Evolutionary conservation across 352 stramenopile genomes (phyloP).

Genomic region (Sclerospora graminicola): DNA sequence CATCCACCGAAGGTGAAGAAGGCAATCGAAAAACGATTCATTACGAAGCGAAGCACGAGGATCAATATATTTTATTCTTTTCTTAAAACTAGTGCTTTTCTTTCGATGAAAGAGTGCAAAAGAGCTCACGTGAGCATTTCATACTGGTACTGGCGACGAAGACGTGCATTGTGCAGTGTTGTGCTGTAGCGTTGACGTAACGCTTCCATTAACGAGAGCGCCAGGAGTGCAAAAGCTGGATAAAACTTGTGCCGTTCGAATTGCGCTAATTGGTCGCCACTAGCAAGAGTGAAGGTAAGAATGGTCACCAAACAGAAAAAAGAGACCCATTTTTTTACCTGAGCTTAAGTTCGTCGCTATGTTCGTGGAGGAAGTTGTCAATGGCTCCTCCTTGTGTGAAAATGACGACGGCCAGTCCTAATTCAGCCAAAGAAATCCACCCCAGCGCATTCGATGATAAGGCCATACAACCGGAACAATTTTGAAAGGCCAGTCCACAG

Average conservation of each 20-base stretch:
- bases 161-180: slow-evolving; percentile 34
- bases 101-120: neutral
- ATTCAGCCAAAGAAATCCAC: slow-evolving; percentile 52
- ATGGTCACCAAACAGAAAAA: neutral
- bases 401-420: slow-evolving; percentile 65
- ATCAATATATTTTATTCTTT: slow-evolving; percentile 5
- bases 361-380: slow-evolving; percentile 55
- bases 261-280: slow-evolving; percentile 30
- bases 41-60: neutral
- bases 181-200: slow-evolving; percentile 70
- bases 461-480: slow-evolving; percentile 37
- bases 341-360: slow-evolving; percentile 56
- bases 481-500: slow-evolving; percentile 41
- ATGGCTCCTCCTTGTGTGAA: slow-evolving; percentile 57
- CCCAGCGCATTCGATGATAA: slow-evolving; percentile 48
- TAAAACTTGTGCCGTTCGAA: slow-evolving; percentile 68
- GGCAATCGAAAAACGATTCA: slow-evolving; percentile 12
- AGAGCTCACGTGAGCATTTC: slow-evolving; percentile 22
- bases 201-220: slow-evolving; percentile 59
- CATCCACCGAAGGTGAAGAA: neutral
- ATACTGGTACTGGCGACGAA: slow-evolving; percentile 58
- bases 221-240: slow-evolving; percentile 57
- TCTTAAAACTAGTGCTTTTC: too few relatives aligned
- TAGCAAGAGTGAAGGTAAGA: neutral
- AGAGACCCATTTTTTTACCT: slow-evolving; percentile 17